Conservation (phyloP, 768 basidiomycete genomes). For the Clitopilus passeckerianus region DNA sequence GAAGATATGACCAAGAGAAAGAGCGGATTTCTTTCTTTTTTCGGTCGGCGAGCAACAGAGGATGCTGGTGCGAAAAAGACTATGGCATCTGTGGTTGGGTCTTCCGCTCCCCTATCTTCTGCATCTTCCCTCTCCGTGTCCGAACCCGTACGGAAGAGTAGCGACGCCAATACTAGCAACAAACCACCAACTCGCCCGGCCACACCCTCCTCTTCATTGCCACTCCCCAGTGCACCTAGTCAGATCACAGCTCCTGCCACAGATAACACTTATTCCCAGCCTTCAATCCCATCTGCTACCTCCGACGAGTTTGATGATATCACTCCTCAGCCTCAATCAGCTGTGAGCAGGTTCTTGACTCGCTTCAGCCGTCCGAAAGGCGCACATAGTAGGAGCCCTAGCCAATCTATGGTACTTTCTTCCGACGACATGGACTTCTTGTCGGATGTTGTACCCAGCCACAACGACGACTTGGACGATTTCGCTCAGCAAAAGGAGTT, state of each 20-base stretch:
- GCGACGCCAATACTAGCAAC: slow-evolving; percentile 10
- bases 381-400: slow-evolving; percentile 23
- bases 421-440: slow-evolving; percentile 81
- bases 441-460: slow-evolving; percentile 60
- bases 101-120: slow-evolving; percentile 3
- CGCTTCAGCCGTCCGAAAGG: slow-evolving; percentile 58
- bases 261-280: slow-evolving; percentile 1
- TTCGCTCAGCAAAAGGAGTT: slow-evolving; percentile 30
- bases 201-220: slow-evolving; percentile 6
- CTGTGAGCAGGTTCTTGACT: slow-evolving; percentile 78
- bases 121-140: slow-evolving; percentile 11
- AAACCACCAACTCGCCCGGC: slow-evolving; percentile 1
- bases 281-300: background rate
- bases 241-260: slow-evolving; percentile 1
- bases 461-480: slow-evolving; percentile 34
- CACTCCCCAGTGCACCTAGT: slow-evolving; percentile 2
- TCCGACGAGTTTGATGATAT: background rate
- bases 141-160: slow-evolving; percentile 19
- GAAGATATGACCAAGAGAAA: slow-evolving; percentile 48
- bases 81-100: slow-evolving; percentile 9
- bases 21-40: slow-evolving; percentile 70
- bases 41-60: slow-evolving; percentile 36
- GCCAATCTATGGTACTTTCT: slow-evolving; percentile 65
- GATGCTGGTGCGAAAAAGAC: slow-evolving; percentile 6
- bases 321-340: slow-evolving; percentile 41